These are phyloP conservation scores for Tetrapisispora fleetii DNA, from an alignment of 805 yeast genomes.

Conservation along the genomic window DNA sequence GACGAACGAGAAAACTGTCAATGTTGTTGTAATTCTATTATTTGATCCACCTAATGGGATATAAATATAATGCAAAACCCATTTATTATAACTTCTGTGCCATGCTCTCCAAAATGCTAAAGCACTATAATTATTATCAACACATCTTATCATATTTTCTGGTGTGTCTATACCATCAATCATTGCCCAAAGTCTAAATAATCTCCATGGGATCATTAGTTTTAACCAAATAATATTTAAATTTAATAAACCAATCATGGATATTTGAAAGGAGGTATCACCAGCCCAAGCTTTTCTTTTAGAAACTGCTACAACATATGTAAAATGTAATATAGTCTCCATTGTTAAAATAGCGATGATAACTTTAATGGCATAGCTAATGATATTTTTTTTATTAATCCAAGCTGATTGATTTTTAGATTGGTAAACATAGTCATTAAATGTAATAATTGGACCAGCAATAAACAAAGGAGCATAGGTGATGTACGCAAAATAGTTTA, in stretches of 20 bases:
- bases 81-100: conserved; percentile 89
- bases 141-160: conserved; percentile 94
- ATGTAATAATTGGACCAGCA: conserved; percentile 92
- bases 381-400: conserved; percentile 42
- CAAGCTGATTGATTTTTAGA: conserved; percentile 49
- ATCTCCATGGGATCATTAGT: conserved; percentile 88
- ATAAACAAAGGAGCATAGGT: conserved; percentile 82
- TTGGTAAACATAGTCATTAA: conserved; percentile 83
- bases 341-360: conserved; percentile 66
- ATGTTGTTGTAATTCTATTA: conserved; percentile 61
- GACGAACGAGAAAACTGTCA: conserved; percentile 87
- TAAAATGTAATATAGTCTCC: conserved; percentile 82
- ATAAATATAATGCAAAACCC: conserved; percentile 83
- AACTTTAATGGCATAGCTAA: conserved; percentile 58
- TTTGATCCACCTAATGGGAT: conserved; percentile 82
- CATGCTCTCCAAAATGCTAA: conserved; percentile 98
- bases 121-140: conserved; percentile 88
- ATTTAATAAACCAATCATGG: conserved; percentile 89
- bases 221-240: conserved; percentile 90
- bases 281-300: conserved; percentile 84
- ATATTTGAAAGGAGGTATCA: conserved; percentile 82
- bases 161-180: conserved; percentile 94
- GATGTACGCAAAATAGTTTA: conserved; percentile 65
- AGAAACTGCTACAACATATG: conserved; percentile 89
- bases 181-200: conserved; percentile 86